These are phyloP conservation scores for Meredithiella fracta DNA, from an alignment of 2,329 filamentous ascomycete species.

Conservation along the genomic window DNA sequence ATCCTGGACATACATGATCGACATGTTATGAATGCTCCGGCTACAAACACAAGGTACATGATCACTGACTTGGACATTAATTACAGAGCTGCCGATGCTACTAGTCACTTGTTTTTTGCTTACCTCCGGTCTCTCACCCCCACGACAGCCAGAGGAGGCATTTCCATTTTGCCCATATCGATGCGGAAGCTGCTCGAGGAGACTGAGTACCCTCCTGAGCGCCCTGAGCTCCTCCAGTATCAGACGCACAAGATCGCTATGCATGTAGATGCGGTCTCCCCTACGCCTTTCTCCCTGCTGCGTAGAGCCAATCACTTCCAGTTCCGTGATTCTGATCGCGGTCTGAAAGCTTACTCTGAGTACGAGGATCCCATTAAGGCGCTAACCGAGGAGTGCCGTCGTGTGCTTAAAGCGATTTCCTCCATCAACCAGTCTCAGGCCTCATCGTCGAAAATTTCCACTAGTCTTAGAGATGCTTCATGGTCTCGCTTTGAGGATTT, in stretches of 20 bases:
- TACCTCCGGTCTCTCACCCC: slow-evolving; percentile 83
- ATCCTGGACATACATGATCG: background rate
- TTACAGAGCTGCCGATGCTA: slow-evolving; percentile 72
- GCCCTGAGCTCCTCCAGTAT: slow-evolving; percentile 59
- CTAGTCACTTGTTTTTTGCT: slow-evolving; percentile 94
- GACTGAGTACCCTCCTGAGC: slow-evolving; percentile 81
- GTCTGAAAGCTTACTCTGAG: slow-evolving; percentile 70
- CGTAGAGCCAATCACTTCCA: slow-evolving; percentile 88
- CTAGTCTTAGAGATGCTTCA: slow-evolving; percentile 63
- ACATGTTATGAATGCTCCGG: slow-evolving; percentile 6
- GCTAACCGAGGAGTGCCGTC: slow-evolving; percentile 81
- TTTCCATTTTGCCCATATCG: slow-evolving; percentile 75
- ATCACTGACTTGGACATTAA: background rate
- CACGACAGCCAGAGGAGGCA: slow-evolving; percentile 59
- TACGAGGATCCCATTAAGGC: slow-evolving; percentile 80
- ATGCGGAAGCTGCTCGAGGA: slow-evolving; percentile 80
- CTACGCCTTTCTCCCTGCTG: slow-evolving; percentile 80
- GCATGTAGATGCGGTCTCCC: slow-evolving; percentile 90
- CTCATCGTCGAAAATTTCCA: slow-evolving; percentile 53
- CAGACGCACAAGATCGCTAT: slow-evolving; percentile 82
- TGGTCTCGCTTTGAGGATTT: slow-evolving; percentile 97
- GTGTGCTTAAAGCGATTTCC: slow-evolving; percentile 78
- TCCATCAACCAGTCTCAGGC: slow-evolving; percentile 72
- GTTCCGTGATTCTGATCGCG: slow-evolving; percentile 74
- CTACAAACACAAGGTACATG: background rate